Evolutionary conservation across 352 stramenopile species (phyloP), one percentile per base, ranked within the genome.

Genomic region (Phytopythium oedochilum): DNA sequence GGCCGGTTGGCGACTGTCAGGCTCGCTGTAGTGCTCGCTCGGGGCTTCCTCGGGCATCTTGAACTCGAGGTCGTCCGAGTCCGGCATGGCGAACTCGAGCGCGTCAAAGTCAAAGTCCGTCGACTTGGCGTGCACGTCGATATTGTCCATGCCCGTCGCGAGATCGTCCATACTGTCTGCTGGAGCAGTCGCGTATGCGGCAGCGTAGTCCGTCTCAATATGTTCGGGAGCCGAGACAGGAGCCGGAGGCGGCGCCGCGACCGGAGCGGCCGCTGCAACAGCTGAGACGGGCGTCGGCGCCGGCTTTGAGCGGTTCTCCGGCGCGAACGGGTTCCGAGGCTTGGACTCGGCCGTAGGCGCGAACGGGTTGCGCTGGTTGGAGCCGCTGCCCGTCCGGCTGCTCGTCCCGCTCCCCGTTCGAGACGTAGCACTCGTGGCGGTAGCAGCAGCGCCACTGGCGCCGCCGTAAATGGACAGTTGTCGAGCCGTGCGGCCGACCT

Each of bases 61-160:
- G 53, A 71, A 73, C 31, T 78, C 66, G 45, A 68, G 64, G 23
- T 62, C 65, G 47, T 74, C 63, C 2, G 68, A 64, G 46, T 70
- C 64, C 10, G 68, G 67, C 59, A 80, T 84, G 25, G 67, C 69
- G 34, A 92, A 89, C 53, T 86, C 70, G 36, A 92, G 72, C 36
- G 71, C 64, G 35, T 89, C 78, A 26, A 84, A 75, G 50, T 85
- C 70, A 54, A 89, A 90, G 53, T 86, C 74, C 66, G 68, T 71
- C 20, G 47, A 57, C 44, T 46, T 68, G 9, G 49, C 49, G 20
- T 35, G 49, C 23, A 55, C 35, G 22, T 45, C 36, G 34, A 45
- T 46, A 23, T 45, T 45, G 14, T 17, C 35, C 14, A 55, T 38
- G 3, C 35, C 49, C 31, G 32, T 45, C 7, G 49, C 26, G 7